Evolutionary conservation across 1,139 yeast genomes (phyloP).

Genomic region (Yamadazyma blattariae): DNA sequence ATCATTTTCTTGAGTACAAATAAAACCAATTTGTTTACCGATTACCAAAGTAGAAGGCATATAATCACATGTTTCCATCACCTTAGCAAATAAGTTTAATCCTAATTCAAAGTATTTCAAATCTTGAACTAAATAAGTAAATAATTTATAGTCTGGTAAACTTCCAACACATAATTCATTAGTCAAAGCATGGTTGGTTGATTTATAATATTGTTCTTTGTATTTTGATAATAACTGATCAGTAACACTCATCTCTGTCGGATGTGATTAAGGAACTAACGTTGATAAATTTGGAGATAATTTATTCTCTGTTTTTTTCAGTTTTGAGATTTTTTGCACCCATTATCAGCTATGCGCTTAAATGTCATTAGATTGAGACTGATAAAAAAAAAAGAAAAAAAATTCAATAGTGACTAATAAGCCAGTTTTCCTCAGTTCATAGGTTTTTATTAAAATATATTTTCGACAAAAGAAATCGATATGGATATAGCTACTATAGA

Average conservation of each 20-base stretch:
- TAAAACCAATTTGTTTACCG: constrained; percentile 51
- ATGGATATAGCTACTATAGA: too few species aligned
- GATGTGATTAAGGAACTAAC: too few species aligned
- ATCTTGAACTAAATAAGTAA: constrained; percentile 49
- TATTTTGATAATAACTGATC: constrained; percentile 22
- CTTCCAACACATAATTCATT: constrained; percentile 47
- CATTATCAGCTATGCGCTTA: constrained; percentile 9
- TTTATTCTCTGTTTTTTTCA: too few species aligned
- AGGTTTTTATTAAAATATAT: background rate
- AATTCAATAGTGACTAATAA: background rate
- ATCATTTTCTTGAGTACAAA: constrained; percentile 46
- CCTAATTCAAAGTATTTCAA: constrained; percentile 45
- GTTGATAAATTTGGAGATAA: too few species aligned
- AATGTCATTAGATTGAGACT: constrained; percentile 3
- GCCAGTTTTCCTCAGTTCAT: background rate
- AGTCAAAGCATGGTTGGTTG: constrained; percentile 44
- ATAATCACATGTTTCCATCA: constrained; percentile 43
- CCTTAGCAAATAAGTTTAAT: constrained; percentile 41
- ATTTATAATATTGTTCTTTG: constrained; percentile 16
- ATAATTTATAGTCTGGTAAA: constrained; percentile 37
- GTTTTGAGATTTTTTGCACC: constrained; percentile 1
- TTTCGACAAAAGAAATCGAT: too few species aligned
- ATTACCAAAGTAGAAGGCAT: constrained; percentile 32
- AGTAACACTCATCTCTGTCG: constrained; percentile 8
- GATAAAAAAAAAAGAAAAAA: background rate